phyloP scores from a whole-genome alignment of 2,329 filamentous ascomycete species.

The Botrytis elliptica region DNA sequence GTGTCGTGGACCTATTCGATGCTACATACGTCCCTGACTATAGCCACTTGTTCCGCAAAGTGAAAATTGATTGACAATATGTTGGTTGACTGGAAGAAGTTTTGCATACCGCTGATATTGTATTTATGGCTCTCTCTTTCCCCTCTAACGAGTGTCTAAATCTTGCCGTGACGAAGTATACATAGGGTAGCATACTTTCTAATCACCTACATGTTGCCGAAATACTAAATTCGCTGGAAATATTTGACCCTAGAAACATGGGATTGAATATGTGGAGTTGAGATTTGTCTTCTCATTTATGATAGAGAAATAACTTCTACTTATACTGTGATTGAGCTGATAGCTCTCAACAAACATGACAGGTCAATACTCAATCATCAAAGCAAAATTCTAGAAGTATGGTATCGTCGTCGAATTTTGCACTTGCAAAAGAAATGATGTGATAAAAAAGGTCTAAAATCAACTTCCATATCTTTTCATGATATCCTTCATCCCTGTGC shows the following conservation, averaged over 20 bases:
- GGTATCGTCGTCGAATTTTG: background rate
- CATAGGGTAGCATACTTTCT: background rate
- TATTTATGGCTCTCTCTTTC: background rate
- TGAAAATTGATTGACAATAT: background rate
- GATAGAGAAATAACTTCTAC: background rate
- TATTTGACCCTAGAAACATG: background rate
- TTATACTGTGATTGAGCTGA: background rate
- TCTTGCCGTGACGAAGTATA: too few relatives aligned
- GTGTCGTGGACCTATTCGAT: background rate
- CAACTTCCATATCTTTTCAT: background rate
- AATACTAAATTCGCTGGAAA: background rate
- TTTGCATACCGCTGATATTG: background rate
- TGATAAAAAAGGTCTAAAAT: background rate
- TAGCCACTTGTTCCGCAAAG: background rate
- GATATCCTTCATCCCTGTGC: background rate
- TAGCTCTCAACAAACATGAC: background rate
- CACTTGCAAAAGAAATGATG: background rate
- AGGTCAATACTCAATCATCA: background rate
- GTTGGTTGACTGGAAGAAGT: background rate
- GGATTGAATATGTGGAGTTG: background rate
- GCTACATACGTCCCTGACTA: background rate
- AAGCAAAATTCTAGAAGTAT: background rate
- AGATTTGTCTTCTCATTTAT: background rate
- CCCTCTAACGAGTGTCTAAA: background rate
- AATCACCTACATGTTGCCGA: background rate